Evolutionary conservation across 169 alveolate species (phyloP), one percentile per base, ranked within the genome.

Genomic region (Eimeria falciformis): DNA sequence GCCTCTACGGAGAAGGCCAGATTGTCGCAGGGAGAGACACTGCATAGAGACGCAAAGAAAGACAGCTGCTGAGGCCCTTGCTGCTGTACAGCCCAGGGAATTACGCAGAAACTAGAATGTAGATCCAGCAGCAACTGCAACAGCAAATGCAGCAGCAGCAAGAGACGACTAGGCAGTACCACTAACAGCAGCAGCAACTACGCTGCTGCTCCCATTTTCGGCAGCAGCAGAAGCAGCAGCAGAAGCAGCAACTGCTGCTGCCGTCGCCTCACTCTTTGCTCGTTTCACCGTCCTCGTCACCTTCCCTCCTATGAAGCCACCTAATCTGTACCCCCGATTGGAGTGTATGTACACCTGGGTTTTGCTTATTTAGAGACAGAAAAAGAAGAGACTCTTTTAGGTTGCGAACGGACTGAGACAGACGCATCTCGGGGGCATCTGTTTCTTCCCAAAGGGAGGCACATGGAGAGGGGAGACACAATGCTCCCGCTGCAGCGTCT

Each of bases 101-200:
- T n/a, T n/a, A n/a, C n/a, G n/a, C n/a, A n/a, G n/a, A n/a, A n/a
- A n/a, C n/a, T n/a, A n/a, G n/a, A n/a, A n/a, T n/a, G n/a, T n/a
- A n/a, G n/a, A n/a, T n/a, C n/a, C n/a, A n/a, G n/a, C n/a, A 47
- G 58, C 58, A 47, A 14, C 58, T 47, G 58, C 58, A 47, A 14
- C 58, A 47, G 58, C 71, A 14, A 18, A 7, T 58, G 71, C 71
- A 58, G 71, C 71, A 58, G 71, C 71, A 58, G 27, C 71, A 58
- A 6, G 5, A n/a, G 71, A 14, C 14, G 14, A 50, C 7, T 14
- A 7, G 27, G 71, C 71, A 18, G 5, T 25, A 58, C 33, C 71
- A 58, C 9, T 5, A 9, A 58, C 33, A 58, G 58, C 58, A 47
- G 6, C 58, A 47, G 6, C 58, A 47, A 9, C 58, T 14, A 47